Conservation (phyloP, 371 early-diverging fungal genomes). For the Actinomucor elegans region DNA sequence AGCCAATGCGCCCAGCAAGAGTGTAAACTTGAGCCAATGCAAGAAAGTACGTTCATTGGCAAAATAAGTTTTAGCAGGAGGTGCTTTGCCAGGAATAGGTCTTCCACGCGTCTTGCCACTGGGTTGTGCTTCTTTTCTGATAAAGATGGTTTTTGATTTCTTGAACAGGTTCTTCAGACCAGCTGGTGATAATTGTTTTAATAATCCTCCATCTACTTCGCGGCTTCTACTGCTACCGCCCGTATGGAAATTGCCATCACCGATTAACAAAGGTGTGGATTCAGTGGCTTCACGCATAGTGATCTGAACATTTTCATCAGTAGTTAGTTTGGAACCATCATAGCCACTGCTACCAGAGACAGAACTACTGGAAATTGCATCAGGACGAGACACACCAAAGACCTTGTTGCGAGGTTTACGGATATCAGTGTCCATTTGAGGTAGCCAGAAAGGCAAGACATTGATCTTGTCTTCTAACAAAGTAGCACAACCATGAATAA, state of each 20-base stretch:
- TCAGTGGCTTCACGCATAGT: slow-evolving; percentile 26
- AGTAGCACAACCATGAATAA: slow-evolving; percentile 96
- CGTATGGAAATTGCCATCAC: slow-evolving; percentile 12
- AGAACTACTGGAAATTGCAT: slow-evolving; percentile 27
- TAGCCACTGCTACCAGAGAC: slow-evolving; percentile 25
- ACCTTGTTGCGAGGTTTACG: slow-evolving; percentile 63
- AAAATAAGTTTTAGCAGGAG: slow-evolving; percentile 89
- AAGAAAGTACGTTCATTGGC: slow-evolving; percentile 98
- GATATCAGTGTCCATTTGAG: slow-evolving; percentile 97
- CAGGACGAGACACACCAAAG: slow-evolving; percentile 46
- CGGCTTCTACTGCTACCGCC: neutral
- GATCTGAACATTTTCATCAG: slow-evolving; percentile 36
- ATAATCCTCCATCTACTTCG: neutral
- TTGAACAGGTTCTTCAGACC: slow-evolving; percentile 19
- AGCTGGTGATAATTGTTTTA: slow-evolving; percentile 14
- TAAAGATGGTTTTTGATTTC: slow-evolving; percentile 18
- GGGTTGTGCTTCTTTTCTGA: slow-evolving; percentile 5
- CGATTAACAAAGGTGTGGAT: slow-evolving; percentile 12
- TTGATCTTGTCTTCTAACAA: slow-evolving; percentile 87
- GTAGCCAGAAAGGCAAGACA: slow-evolving; percentile 97
- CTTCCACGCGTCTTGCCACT: slow-evolving; percentile 8
- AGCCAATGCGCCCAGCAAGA: slow-evolving; percentile 68
- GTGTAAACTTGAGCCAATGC: slow-evolving; percentile 71
- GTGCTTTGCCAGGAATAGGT: slow-evolving; percentile 27
- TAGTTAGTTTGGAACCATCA: slow-evolving; percentile 16